Evolutionary conservation across 2,329 filamentous ascomycete species (phyloP), one percentile per base, ranked within the genome.

Genomic region (Microsporum ferrugineum): DNA sequence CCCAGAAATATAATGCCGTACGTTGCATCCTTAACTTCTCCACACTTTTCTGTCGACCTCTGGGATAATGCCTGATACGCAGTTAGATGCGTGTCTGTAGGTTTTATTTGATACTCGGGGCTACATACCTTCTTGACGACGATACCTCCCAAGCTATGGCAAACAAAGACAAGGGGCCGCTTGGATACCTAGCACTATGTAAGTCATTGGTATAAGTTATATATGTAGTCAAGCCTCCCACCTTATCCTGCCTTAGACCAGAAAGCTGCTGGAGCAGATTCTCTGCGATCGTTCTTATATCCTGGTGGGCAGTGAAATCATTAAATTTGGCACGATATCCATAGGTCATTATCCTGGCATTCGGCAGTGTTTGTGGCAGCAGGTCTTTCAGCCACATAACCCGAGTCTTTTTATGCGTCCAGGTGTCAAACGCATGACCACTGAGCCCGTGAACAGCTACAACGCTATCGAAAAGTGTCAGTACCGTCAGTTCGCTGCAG

Each of bases 111-210:
- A 36, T 36, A 5, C 34, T 36, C 10, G 34, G 34, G 34, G 34
- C 29, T n/a, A 55, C 68, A 55, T 69, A 75, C 72, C 59, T 69
- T 67, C 63, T 76, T 76, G 5, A 70, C 68, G n/a, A 75, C 60
- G n/a, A 75, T 61, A 2, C 73, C 73, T 7, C 73, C 73, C 49
- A 75, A 60, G 17, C 71, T 70, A 66, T 76, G 72, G 61, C 73
- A 75, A 53, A 76, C 57, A 60, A 76, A 75, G 43, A 75, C 71
- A 41, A 76, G 70, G 6, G 73, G 72, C 38, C 71, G 66, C 23
- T 59, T 45, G 39, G 63, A 65, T 29, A 66, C 68, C 61, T 69
- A 65, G 61, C 55, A 34, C 33, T 6, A 45, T 34, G 60, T 56
- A 2, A 60, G 59, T 29, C 34, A 5, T 10, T 36, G 10, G 5